phyloP scores from a whole-genome alignment of 371 early-diverging fungal species.

The Parasitella parasitica region DNA sequence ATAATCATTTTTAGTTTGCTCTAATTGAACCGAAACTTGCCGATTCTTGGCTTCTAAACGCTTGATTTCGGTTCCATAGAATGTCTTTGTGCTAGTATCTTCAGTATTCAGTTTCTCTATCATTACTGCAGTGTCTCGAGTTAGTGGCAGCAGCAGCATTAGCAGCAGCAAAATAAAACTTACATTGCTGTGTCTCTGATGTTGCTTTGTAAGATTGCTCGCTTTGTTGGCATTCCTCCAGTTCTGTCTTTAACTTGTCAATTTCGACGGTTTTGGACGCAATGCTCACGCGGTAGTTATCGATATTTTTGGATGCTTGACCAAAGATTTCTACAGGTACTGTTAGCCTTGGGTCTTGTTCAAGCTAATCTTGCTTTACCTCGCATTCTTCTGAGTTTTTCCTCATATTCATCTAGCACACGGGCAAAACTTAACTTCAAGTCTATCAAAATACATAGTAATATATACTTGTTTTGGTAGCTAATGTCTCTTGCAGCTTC shows the following conservation, averaged over 20 bases:
- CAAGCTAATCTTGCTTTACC: constrained; percentile 19
- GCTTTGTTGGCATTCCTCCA: constrained; percentile 39
- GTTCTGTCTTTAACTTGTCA: constrained; percentile 36
- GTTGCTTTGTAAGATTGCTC: constrained; percentile 33
- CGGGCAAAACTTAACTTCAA: neutral
- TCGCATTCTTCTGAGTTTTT: constrained; percentile 49
- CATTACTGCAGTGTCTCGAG: constrained; percentile 39
- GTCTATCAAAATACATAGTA: too few species aligned
- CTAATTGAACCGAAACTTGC: constrained; percentile 45
- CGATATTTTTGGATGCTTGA: constrained; percentile 61
- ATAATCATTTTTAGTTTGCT: constrained; percentile 48
- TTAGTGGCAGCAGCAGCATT: neutral
- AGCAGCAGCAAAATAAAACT: neutral
- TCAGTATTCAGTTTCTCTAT: constrained; percentile 48
- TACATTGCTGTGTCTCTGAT: constrained; percentile 45
- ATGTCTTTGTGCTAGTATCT: constrained; percentile 36
- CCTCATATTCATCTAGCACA: constrained; percentile 42
- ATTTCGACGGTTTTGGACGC: constrained; percentile 54
- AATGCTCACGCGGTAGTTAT: constrained; percentile 58
- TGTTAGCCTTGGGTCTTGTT: neutral
- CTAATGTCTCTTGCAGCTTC: constrained; percentile 31
- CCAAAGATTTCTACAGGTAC: constrained; percentile 51
- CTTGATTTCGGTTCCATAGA: constrained; percentile 45
- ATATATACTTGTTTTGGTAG: constrained; percentile 31
- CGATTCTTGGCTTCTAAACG: constrained; percentile 56